phyloP scores from a whole-genome alignment of 1,284 basidiomycete species.

The Fomes fomentarius region DNA sequence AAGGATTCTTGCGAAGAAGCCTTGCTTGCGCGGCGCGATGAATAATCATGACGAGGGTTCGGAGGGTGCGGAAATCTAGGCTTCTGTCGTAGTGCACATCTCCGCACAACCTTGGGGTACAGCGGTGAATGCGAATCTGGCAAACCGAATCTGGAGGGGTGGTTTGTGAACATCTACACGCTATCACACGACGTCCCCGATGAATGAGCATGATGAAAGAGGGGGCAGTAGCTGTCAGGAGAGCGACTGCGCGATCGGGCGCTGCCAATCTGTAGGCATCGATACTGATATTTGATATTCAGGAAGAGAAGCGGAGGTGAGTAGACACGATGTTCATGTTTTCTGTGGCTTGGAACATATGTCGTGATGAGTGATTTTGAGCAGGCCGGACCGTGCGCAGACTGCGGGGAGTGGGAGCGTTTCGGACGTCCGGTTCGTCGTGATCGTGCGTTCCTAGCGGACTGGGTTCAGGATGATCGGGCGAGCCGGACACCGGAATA shows the following conservation, averaged over 20 bases:
- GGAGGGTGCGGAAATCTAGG: constrained; percentile 11
- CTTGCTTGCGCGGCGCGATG: too few species aligned
- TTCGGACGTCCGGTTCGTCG: constrained; percentile 24
- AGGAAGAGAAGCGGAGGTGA: constrained; percentile 20
- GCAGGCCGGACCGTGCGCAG: constrained; percentile 1
- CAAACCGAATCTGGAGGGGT: constrained; percentile 4
- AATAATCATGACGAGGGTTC: constrained; percentile 12
- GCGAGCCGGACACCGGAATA: constrained; percentile 21
- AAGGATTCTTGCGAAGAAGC: background rate
- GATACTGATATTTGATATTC: too few species aligned
- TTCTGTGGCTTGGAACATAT: background rate
- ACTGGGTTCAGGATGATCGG: constrained; percentile 25
- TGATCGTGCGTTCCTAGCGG: constrained; percentile 29
- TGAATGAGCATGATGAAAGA: constrained; percentile 9
- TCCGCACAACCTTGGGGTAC: background rate
- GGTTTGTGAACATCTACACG: constrained; percentile 8
- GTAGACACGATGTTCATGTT: constrained; percentile 19
- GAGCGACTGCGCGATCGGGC: constrained; percentile 10
- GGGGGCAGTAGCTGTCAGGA: constrained; percentile 18
- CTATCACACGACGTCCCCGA: background rate
- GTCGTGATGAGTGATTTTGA: background rate
- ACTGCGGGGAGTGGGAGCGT: constrained; percentile 15
- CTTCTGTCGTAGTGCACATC: background rate
- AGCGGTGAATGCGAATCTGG: constrained; percentile 10
- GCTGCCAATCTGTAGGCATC: constrained; percentile 12